Percentiles rank a stretch among this genome's conserved stretches.
Conservation (phyloP, 768 basidiomycete species). For the Kwoniella heveanensis region DNA sequence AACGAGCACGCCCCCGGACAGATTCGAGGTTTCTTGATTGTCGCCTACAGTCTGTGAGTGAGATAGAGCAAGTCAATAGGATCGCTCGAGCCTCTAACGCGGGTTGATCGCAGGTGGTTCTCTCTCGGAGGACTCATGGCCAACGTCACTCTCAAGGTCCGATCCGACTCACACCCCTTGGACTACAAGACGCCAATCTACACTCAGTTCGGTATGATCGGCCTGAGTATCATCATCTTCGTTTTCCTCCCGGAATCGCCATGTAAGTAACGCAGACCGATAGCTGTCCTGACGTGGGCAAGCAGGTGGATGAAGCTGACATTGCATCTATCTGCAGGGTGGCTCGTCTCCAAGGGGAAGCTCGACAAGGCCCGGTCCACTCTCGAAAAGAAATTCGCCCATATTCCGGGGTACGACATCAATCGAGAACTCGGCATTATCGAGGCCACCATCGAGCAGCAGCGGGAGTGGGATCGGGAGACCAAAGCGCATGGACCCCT, state of each 20-base stretch:
- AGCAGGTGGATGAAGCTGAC: neutral
- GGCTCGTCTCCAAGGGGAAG: constrained; percentile 28
- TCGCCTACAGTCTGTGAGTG: constrained; percentile 34
- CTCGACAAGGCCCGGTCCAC: constrained; percentile 26
- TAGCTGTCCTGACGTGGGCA: neutral
- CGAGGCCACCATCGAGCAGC: constrained; percentile 26
- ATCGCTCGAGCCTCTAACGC: too few relatives aligned
- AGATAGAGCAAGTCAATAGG: neutral
- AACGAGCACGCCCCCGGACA: constrained; percentile 39
- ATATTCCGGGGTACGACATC: constrained; percentile 26
- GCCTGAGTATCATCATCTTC: constrained; percentile 27
- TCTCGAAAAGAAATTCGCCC: constrained; percentile 9
- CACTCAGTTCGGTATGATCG: constrained; percentile 42
- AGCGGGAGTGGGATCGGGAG: constrained; percentile 13
- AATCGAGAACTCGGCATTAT: constrained; percentile 30
- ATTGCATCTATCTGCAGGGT: constrained; percentile 19
- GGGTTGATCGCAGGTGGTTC: constrained; percentile 41
- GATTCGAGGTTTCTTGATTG: constrained; percentile 39
- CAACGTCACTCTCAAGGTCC: constrained; percentile 22
- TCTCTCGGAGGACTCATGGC: constrained; percentile 30
- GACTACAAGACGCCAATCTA: constrained; percentile 35
- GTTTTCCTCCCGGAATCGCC: constrained; percentile 38
- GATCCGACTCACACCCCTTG: constrained; percentile 12
- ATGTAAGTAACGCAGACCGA: constrained; percentile 15
- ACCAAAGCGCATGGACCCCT: constrained; percentile 18